A percentile compares a stretch with the other conserved stretches of the same genome.
Conservation (phyloP, 495 filamentous ascomycete species). For the Hyaloscypha finlandica region DNA sequence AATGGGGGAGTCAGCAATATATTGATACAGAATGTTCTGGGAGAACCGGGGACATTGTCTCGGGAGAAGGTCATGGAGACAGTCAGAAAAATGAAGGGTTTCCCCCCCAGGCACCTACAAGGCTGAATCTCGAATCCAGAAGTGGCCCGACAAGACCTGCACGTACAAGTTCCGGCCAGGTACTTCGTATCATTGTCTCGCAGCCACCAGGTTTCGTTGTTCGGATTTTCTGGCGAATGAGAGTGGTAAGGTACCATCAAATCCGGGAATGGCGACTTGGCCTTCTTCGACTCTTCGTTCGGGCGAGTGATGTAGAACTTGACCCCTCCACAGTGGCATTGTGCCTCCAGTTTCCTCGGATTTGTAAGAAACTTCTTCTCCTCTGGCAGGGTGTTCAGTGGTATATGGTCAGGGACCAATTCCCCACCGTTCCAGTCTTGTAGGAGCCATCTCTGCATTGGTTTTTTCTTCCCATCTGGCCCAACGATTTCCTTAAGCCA, state of each 20-base stretch:
- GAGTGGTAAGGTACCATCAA: conserved; percentile 50
- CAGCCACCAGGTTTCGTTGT: conserved; percentile 58
- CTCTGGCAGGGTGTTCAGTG: conserved; percentile 38
- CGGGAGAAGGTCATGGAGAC: too few species aligned
- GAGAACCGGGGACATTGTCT: too few species aligned
- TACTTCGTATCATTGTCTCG: conserved; percentile 45
- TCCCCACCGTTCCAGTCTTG: conserved; percentile 27
- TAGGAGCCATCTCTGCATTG: conserved; percentile 38
- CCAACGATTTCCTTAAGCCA: conserved; percentile 44
- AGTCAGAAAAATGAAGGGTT: too few species aligned
- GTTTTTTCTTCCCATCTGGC: conserved; percentile 39
- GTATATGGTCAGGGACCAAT: conserved; percentile 42
- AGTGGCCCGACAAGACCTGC: conserved; percentile 60
- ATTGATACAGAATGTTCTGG: too few species aligned
- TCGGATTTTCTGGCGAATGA: conserved; percentile 38
- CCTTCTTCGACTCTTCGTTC: conserved; percentile 36
- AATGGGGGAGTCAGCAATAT: too few species aligned
- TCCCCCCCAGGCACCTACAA: conserved; percentile 29
- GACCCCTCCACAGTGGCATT: conserved; percentile 49
- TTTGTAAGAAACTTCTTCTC: conserved; percentile 23
- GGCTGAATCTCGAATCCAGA: conserved; percentile 68
- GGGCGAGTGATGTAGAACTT: conserved; percentile 45
- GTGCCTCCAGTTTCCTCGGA: conserved; percentile 36
- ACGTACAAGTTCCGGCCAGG: conserved; percentile 66
- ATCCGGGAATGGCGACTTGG: conserved; percentile 54